Percentiles rank a stretch among this genome's conserved stretches.
phyloP scores from a whole-genome alignment of 1,284 basidiomycete species.

The Tausonia pullulans region DNA sequence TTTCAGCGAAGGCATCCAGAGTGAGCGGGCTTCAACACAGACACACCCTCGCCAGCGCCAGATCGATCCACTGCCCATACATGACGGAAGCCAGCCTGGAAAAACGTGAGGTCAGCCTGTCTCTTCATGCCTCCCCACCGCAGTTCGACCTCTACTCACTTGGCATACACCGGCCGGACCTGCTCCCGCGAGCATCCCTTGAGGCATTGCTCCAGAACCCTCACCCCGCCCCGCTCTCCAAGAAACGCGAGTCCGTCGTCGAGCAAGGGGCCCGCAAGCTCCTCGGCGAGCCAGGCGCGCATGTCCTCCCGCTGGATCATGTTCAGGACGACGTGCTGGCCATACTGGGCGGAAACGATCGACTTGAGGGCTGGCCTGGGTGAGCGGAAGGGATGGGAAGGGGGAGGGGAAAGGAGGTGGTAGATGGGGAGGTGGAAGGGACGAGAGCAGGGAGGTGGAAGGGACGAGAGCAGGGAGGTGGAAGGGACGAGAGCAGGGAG shows the following conservation, averaged over 20 bases:
- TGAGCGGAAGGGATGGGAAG: too few species aligned
- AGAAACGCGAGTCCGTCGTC: not conserved
- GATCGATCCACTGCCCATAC: slow-evolving; percentile 4
- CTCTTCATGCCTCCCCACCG: too few species aligned
- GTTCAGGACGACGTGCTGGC: slow-evolving; percentile 1
- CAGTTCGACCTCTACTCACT: too few species aligned
- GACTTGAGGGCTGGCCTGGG: not conserved
- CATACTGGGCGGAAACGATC: not conserved
- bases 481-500: too few species aligned
- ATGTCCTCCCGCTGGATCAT: slow-evolving; percentile 4
- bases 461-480: too few species aligned
- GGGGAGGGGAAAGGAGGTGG: too few species aligned
- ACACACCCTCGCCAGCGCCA: not conserved
- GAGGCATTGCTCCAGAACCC: slow-evolving; percentile 1
- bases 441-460: too few species aligned
- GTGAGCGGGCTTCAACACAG: too few species aligned
- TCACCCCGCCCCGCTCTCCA: not conserved
- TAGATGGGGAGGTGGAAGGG: too few species aligned
- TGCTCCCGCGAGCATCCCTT: slow-evolving; percentile 2
- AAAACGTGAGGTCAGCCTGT: too few species aligned
- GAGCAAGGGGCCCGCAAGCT: not conserved
- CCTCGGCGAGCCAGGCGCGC: not conserved
- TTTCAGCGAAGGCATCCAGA: too few species aligned
- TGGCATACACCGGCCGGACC: not conserved
- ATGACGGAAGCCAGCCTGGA: not conserved